Percentiles rank a stretch among this genome's conserved stretches.
phyloP scores from a whole-genome alignment of 306 rosid species.

The Acacia crassicarpa region DNA sequence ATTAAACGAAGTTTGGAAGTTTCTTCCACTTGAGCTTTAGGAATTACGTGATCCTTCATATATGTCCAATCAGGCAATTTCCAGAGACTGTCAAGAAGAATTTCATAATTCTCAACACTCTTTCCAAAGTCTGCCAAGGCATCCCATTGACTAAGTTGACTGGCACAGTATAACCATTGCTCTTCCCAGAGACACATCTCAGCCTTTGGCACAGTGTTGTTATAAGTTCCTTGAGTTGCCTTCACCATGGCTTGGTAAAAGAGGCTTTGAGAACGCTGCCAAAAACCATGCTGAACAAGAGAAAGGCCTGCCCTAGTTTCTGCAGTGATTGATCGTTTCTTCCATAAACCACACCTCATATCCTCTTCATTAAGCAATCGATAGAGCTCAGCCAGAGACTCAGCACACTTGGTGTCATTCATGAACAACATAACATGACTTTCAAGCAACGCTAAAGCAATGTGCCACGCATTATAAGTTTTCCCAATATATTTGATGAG shows the following conservation, averaged over 20 bases:
- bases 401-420: slow-evolving; percentile 87
- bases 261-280: slow-evolving; percentile 99
- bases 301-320: slow-evolving; percentile 99
- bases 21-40: slow-evolving; percentile 99
- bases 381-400: slow-evolving; percentile 96
- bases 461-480: slow-evolving; percentile 99
- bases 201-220: slow-evolving; percentile 92
- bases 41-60: slow-evolving; percentile 92
- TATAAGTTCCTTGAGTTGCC: slow-evolving; percentile 98
- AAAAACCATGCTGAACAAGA: slow-evolving; percentile 96
- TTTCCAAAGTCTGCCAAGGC: slow-evolving; percentile 93
- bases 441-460: slow-evolving; percentile 90
- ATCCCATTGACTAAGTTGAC: slow-evolving; percentile 98
- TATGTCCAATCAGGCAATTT: slow-evolving; percentile 97
- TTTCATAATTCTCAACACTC: slow-evolving; percentile 93
- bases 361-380: slow-evolving; percentile 98
- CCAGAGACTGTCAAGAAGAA: slow-evolving; percentile 94
- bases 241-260: slow-evolving; percentile 98
- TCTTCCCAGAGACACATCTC: slow-evolving; percentile 99
- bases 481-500: slow-evolving; percentile 96
- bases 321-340: slow-evolving; percentile 83
- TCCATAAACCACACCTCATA: slow-evolving; percentile 99
- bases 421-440: slow-evolving; percentile 92
- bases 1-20: slow-evolving; percentile 90
- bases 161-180: slow-evolving; percentile 93